Conservation (phyloP, 768 basidiomycete genomes). For the Termitomyces sp. region DNA sequence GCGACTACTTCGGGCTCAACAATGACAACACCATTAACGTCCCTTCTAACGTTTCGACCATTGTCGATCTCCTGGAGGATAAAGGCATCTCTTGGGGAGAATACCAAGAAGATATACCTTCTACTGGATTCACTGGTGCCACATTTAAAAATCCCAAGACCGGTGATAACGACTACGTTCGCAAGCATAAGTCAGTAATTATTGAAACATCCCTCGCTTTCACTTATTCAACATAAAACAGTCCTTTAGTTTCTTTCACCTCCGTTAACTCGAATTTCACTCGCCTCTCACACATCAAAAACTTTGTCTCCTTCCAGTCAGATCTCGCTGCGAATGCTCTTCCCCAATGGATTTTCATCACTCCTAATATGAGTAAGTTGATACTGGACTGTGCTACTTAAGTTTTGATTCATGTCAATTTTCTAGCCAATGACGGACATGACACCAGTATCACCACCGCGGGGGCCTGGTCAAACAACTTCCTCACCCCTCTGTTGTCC, state of each 20-base stretch:
- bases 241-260: constrained; percentile 44
- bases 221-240: constrained; percentile 2
- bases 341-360: constrained; percentile 58
- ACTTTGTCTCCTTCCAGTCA: constrained; percentile 56
- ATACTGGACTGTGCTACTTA: not conserved
- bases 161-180: constrained; percentile 21
- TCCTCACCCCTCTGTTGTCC: constrained; percentile 45
- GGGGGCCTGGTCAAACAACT: constrained; percentile 40
- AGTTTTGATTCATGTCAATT: not conserved
- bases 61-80: constrained; percentile 57
- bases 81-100: constrained; percentile 54
- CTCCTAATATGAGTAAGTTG: constrained; percentile 45
- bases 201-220: not conserved
- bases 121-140: constrained; percentile 38
- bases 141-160: constrained; percentile 18
- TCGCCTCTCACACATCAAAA: constrained; percentile 41
- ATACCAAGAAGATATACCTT: constrained; percentile 57
- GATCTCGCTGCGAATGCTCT: constrained; percentile 46
- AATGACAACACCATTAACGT: constrained; percentile 34
- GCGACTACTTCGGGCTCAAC: constrained; percentile 28
- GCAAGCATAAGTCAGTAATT: constrained; percentile 24
- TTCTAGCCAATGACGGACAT: constrained; percentile 46
- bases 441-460: constrained; percentile 52
- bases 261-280: constrained; percentile 38
- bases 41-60: constrained; percentile 44